Evolutionary conservation across 495 filamentous ascomycete species (phyloP).

Genomic region (Hypoxylon fragiforme): DNA sequence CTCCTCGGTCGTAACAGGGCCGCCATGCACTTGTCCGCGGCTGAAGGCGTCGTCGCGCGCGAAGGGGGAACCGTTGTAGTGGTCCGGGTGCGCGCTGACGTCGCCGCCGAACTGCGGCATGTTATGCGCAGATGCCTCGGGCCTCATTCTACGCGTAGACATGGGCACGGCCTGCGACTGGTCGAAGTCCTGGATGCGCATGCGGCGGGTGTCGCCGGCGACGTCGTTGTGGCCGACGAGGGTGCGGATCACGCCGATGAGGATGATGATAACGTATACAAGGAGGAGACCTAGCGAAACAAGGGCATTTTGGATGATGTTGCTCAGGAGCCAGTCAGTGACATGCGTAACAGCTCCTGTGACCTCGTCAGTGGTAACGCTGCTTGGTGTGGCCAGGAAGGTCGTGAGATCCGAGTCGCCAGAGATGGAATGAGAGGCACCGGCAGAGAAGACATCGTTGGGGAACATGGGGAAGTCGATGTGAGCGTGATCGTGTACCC

Average conservation of each 20-base stretch:
- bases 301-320: conserved; percentile 72
- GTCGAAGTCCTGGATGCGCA: conserved; percentile 22
- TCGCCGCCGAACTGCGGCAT: conserved; percentile 23
- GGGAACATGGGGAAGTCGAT: conserved; percentile 77
- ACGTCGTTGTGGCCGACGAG: conserved; percentile 58
- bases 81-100: conserved; percentile 27
- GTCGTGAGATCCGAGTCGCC: conserved; percentile 60
- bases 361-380: conserved; percentile 75
- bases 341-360: conserved; percentile 72
- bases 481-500: conserved; percentile 84
- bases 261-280: conserved; percentile 73
- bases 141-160: neutral
- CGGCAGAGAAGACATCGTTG: conserved; percentile 81
- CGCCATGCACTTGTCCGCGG: conserved; percentile 17
- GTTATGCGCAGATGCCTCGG: neutral
- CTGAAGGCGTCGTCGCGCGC: conserved; percentile 18
- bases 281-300: conserved; percentile 72
- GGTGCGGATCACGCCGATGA: conserved; percentile 72
- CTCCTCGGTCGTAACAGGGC: conserved; percentile 26
- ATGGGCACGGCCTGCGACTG: neutral
- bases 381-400: conserved; percentile 74
- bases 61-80: conserved; percentile 20
- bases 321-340: conserved; percentile 60
- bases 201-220: conserved; percentile 37
- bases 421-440: conserved; percentile 66